Percentiles rank a stretch among this genome's conserved stretches.
phyloP scores from a whole-genome alignment of 768 basidiomycete species.

The Calvatia gigantea region DNA sequence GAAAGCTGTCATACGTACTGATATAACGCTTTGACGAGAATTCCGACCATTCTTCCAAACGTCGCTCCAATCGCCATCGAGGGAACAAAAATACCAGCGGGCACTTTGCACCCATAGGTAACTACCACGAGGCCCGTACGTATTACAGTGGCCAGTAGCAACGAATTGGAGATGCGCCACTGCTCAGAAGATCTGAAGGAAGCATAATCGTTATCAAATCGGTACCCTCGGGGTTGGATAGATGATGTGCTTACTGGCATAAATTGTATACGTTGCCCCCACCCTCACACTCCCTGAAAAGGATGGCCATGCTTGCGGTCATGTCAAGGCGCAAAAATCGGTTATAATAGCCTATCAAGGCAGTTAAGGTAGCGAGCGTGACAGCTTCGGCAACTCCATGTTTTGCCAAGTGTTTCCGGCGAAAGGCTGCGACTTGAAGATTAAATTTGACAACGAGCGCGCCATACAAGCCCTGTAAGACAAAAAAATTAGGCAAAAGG shows the following conservation, averaged over 20 bases:
- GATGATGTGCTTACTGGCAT: constrained; percentile 75
- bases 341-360: constrained; percentile 91
- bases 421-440: constrained; percentile 90
- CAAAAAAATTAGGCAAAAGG: constrained; percentile 9
- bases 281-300: constrained; percentile 95
- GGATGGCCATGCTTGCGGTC: constrained; percentile 93
- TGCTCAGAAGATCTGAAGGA: constrained; percentile 74
- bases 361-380: constrained; percentile 80
- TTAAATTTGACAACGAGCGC: constrained; percentile 98
- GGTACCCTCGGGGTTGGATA: not conserved
- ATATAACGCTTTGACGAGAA: constrained; percentile 91
- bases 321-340: constrained; percentile 94
- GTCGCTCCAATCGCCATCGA: constrained; percentile 99
- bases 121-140: constrained; percentile 84
- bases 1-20: constrained; percentile 40
- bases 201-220: not conserved
- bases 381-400: constrained; percentile 91
- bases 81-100: constrained; percentile 96
- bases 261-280: constrained; percentile 85
- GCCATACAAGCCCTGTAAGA: constrained; percentile 85
- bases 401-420: constrained; percentile 81
- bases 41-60: constrained; percentile 96
- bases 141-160: constrained; percentile 88
- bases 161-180: constrained; percentile 93
- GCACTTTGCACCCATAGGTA: constrained; percentile 95